Percentiles rank a stretch among this genome's conserved stretches.
phyloP scores from a whole-genome alignment of 225 moss, liverwort and hornwort species.

The Polytrichum formosum region DNA sequence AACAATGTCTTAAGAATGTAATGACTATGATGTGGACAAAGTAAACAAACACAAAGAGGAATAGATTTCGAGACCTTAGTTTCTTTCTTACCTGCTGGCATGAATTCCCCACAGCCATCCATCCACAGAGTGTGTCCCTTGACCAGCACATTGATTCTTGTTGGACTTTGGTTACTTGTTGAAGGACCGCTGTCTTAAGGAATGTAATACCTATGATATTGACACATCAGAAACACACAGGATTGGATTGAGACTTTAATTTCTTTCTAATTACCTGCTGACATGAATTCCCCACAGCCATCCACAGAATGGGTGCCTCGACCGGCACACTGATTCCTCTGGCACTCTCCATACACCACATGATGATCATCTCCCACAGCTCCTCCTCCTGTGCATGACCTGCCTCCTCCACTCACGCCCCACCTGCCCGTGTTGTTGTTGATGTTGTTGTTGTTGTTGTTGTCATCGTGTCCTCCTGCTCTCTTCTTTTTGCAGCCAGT shows the following conservation, averaged over 20 bases:
- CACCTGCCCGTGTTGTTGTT: not conserved
- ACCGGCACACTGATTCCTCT: constrained; percentile 30
- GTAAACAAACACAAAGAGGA: too few species aligned
- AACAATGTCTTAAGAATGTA: too few species aligned
- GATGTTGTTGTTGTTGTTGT: not conserved
- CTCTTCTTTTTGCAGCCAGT: too few species aligned
- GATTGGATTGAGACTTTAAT: too few species aligned
- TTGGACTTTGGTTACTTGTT: constrained; percentile 33
- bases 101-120: constrained; percentile 29
- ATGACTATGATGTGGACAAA: too few species aligned
- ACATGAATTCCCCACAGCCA: constrained; percentile 38
- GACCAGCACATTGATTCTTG: constrained; percentile 27
- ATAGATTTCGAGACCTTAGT: too few species aligned
- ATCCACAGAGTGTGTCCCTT: constrained; percentile 28
- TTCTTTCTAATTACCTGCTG: constrained; percentile 22
- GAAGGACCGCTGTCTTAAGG: constrained; percentile 6
- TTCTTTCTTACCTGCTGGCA: constrained; percentile 28
- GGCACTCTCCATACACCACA: constrained; percentile 40
- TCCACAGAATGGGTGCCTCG: constrained; percentile 29
- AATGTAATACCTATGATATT: not conserved
- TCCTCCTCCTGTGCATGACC: not conserved
- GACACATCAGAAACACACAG: too few species aligned
- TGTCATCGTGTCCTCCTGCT: not conserved
- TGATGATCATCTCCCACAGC: constrained; percentile 34
- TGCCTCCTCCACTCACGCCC: constrained; percentile 1